Conservation (phyloP, 2,329 filamentous ascomycete species). For the Trichophyton verrucosum region DNA sequence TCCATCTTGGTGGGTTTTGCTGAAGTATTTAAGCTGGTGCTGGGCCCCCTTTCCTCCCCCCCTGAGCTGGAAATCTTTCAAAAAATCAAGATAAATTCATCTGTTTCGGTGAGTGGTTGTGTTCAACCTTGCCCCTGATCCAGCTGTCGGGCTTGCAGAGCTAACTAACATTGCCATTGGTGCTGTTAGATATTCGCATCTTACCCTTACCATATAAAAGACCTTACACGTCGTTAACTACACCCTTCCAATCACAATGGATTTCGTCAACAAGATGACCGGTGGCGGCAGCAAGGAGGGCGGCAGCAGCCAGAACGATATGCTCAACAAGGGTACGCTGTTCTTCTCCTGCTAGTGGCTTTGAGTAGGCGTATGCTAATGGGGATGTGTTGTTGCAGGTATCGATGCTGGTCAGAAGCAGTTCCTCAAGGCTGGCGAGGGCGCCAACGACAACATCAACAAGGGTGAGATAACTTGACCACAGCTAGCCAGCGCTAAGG, state of each 20-base stretch:
- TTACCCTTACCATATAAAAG: too few species aligned
- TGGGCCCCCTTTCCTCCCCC: not conserved
- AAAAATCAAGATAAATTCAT: not conserved
- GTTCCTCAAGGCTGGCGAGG: not conserved
- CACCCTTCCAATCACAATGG: not conserved
- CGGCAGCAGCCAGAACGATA: not conserved
- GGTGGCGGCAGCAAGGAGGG: not conserved
- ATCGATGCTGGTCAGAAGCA: not conserved
- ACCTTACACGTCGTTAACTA: not conserved
- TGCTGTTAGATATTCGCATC: not conserved
- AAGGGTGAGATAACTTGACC: not conserved
- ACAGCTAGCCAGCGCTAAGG: not conserved
- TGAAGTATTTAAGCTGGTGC: not conserved
- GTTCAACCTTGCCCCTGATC: not conserved
- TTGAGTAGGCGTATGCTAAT: not conserved
- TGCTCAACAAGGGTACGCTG: not conserved
- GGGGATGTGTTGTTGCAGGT: not conserved
- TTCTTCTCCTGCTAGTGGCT: not conserved
- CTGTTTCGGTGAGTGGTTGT: not conserved
- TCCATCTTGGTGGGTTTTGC: not conserved
- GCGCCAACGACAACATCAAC: slow-evolving; percentile 1
- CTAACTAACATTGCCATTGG: not conserved
- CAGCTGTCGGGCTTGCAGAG: not conserved
- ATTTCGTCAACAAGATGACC: not conserved
- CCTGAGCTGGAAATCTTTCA: not conserved